Evolutionary conservation across 139 green algal species (phyloP), one percentile per base, ranked within the genome.

Genomic region (Coelastrella sp.): DNA sequence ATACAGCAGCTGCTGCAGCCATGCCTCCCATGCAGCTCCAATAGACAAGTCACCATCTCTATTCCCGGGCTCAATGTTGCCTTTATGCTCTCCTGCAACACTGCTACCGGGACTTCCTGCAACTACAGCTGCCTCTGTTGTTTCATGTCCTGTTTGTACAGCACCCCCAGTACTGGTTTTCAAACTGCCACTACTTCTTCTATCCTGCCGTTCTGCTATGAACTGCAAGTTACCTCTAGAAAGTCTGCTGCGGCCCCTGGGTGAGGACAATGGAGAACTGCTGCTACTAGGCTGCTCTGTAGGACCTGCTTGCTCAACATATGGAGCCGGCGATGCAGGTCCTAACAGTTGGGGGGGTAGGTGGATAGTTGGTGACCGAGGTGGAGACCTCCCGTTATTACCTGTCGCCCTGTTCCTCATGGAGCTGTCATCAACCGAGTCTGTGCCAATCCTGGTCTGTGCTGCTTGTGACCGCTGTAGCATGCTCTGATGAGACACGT

Each of bases 1-100:
- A 81, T 90, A 95, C 17, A 95, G 89, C 62, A 96, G 85, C 75
- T 92, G 89, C 38, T 92, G 88, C 72, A 96, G 87, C 94, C 94
- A 96, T n/a, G 87, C 51, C 80, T 86, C 67, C 51, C 51, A 86
- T 5, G 50, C 67, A 23, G 72, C 0, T 41, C 73, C 80, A 21
- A 79, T 32, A 32, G 73, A 50, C 4, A 66, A 15, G 32, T 67
- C 32, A 3, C 50, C 11, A 21, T 68, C 41, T 51, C 38, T 45
- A n/a, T 62, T 68, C 15, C 6, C 43, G 0, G 43, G 23, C 62
- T 41, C 27, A 2, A 41, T 7, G n/a, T n/a, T n/a, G 4, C 34
- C 66, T 48, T 21, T 9, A 38, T 40, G 27, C 21, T 57, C 51
- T 64, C 8, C 76, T 57, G 35, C 30, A 40, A 51, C 50, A 25